These are phyloP conservation scores for Colletotrichum tanaceti DNA, from an alignment of 2,329 filamentous ascomycete species.

Conservation along the genomic window DNA sequence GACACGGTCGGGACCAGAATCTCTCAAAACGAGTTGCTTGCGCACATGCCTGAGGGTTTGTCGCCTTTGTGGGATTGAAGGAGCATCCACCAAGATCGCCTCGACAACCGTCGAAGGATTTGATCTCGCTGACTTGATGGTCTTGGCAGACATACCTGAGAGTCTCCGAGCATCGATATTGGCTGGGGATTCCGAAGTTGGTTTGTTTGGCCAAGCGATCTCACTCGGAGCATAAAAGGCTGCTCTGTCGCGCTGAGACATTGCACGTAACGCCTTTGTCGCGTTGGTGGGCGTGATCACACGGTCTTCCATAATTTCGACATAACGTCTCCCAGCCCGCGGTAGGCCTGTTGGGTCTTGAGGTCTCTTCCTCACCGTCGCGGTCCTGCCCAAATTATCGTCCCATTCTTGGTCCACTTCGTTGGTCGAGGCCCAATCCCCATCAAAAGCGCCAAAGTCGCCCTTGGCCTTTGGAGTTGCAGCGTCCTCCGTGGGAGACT, in stretches of 20 bases:
- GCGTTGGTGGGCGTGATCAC: slow-evolving; percentile 63
- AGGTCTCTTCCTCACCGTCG: slow-evolving; percentile 62
- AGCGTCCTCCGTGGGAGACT: slow-evolving; percentile 49
- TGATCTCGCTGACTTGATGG: slow-evolving; percentile 66
- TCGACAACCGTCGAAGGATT: slow-evolving; percentile 68
- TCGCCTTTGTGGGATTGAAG: slow-evolving; percentile 56
- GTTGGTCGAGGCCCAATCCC: slow-evolving; percentile 63
- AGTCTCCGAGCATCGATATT: slow-evolving; percentile 60
- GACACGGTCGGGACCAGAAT: slow-evolving; percentile 57
- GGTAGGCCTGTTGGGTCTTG: slow-evolving; percentile 39
- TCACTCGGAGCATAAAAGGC: slow-evolving; percentile 53
- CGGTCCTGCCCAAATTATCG: slow-evolving; percentile 64
- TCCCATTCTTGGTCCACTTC: slow-evolving; percentile 68
- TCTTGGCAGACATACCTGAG: slow-evolving; percentile 66
- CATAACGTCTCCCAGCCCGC: slow-evolving; percentile 45
- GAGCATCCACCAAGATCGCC: slow-evolving; percentile 65
- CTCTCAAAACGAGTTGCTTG: slow-evolving; percentile 64
- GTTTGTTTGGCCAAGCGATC: slow-evolving; percentile 47
- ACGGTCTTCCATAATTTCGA: slow-evolving; percentile 61
- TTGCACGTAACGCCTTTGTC: slow-evolving; percentile 60
- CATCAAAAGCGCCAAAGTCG: slow-evolving; percentile 68
- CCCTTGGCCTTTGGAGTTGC: slow-evolving; percentile 57
- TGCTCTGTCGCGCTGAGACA: slow-evolving; percentile 58
- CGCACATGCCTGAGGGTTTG: slow-evolving; percentile 71
- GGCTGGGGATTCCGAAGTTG: slow-evolving; percentile 54